Conservation (phyloP, 345 rosid species). For the Camelina hispida region DNA sequence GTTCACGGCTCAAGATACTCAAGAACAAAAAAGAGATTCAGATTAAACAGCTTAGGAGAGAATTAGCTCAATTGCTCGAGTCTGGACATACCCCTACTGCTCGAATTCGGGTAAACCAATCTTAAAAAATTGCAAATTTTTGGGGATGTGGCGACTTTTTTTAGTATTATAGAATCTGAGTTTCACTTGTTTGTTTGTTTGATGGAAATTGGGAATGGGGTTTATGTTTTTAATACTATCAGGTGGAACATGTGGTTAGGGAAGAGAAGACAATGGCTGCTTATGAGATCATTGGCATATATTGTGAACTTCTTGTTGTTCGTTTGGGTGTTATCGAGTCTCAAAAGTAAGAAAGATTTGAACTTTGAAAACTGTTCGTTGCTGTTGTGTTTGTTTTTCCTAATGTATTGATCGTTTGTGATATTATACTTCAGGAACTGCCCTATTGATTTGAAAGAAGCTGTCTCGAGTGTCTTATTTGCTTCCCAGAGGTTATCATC, state of each 20-base stretch:
- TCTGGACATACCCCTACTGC: constrained; percentile 86
- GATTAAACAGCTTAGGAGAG: constrained; percentile 75
- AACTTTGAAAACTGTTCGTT: neutral
- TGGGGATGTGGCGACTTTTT: neutral
- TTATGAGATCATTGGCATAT: constrained; percentile 78
- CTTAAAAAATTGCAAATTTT: neutral
- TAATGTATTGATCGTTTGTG: constrained; percentile 30
- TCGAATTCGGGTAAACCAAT: constrained; percentile 62
- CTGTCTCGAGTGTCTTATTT: constrained; percentile 70
- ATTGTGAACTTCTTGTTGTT: constrained; percentile 73
- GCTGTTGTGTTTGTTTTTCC: neutral
- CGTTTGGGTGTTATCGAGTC: constrained; percentile 88
- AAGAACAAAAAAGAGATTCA: constrained; percentile 73
- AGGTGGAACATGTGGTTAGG: constrained; percentile 95
- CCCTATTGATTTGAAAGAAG: constrained; percentile 87
- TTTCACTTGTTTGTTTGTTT: constrained; percentile 11
- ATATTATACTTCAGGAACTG: constrained; percentile 53
- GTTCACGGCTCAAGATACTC: constrained; percentile 72
- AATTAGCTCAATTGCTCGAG: constrained; percentile 79
- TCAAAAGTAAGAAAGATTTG: constrained; percentile 57
- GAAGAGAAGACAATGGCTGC: constrained; percentile 95
- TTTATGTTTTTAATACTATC: neutral
- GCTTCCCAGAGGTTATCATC: constrained; percentile 91
- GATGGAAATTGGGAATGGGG: constrained; percentile 8
- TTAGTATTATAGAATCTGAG: neutral